These are phyloP conservation scores for Amanita subjunquillea DNA, from an alignment of 768 basidiomycete species.

Conservation along the genomic window DNA sequence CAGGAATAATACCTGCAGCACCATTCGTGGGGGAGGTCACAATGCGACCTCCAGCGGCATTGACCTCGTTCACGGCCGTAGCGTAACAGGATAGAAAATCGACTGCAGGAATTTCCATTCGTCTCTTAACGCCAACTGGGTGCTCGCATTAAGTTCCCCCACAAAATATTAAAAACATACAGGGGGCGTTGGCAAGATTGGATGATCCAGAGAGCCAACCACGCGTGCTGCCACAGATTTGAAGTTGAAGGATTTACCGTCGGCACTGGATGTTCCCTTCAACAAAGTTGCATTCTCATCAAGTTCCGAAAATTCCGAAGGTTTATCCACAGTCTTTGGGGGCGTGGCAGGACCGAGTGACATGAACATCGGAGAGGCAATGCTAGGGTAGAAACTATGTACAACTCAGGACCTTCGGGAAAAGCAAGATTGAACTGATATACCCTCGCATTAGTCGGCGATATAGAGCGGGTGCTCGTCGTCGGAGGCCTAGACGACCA, in stretches of 20 bases:
- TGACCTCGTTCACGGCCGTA: conserved; percentile 92
- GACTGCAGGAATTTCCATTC: conserved; percentile 83
- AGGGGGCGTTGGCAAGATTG: conserved; percentile 72
- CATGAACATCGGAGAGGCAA: conserved; percentile 22
- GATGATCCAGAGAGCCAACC: conserved; percentile 71
- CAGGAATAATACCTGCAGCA: conserved; percentile 89
- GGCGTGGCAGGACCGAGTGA: conserved; percentile 20
- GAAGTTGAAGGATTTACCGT: conserved; percentile 11
- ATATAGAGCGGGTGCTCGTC: conserved; percentile 86
- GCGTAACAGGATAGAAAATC: conserved; percentile 93
- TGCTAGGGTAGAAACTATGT: conserved; percentile 38
- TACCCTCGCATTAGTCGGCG: conserved; percentile 84
- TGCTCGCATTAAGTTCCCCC: background rate
- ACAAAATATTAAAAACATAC: conserved; percentile 29
- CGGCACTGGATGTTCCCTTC: conserved; percentile 4
- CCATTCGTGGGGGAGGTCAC: conserved; percentile 95
- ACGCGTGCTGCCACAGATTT: conserved; percentile 31
- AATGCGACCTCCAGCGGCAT: conserved; percentile 86
- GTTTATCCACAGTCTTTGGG: conserved; percentile 12
- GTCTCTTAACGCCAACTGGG: conserved; percentile 37
- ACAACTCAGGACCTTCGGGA: background rate
- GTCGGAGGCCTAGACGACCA: conserved; percentile 68
- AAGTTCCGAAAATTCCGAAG: conserved; percentile 9
- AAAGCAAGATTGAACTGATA: conserved; percentile 8
- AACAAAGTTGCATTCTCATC: conserved; percentile 9